Evolutionary conservation across 768 basidiomycete genomes (phyloP), one percentile per base, ranked within the genome.

Genomic region (Tricholoma matsutake): DNA sequence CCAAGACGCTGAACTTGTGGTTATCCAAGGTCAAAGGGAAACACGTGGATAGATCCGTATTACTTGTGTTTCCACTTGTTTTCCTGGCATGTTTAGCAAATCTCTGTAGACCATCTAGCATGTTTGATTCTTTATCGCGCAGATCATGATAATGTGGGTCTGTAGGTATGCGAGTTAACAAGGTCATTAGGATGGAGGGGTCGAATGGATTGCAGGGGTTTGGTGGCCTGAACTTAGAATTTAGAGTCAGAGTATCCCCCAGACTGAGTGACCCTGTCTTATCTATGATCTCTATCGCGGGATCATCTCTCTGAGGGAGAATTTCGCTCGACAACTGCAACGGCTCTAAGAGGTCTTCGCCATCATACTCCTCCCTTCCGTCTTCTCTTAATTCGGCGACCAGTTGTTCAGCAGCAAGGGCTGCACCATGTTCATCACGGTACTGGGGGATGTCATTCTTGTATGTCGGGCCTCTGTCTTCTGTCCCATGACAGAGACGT

Each of bases 201-300:
- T 92, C 88, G 67, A 89, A 91, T 3, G 96, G 91, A 72, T 92
- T 89, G 78, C 94, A 96, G 6, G 95, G 94, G 66, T 96, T 96
- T 2, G 88, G 81, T 18, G 91, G 87, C 61, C 80, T 82, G 78
- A 92, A 91, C 39, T 82, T 79, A 4, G 86, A 83, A 52, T 82
- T 79, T 37, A 85, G 74, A 10, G 83, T 81, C 10, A 92, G 72
- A 0, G 86, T 84, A 64, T 91, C 88, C 0, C 80, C 76, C 45
- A 91, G 77, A 65, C 85, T 89, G 41, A 92, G 75, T 5, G 82
- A 80, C 5, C 87, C 87, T 1, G 87, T 83, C 64, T 79, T 81
- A 67, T 87, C 86, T 41, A 86, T 71, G 20, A 73, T 64, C 6
- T 67, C 66, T 18, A 75, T 59, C 7, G 65, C 67, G 8, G 66